Percentiles rank a stretch among this genome's conserved stretches.
These are phyloP conservation scores for Hypoxylon sp. DNA, from an alignment of 2,329 filamentous ascomycete genomes.

Conservation along the genomic window DNA sequence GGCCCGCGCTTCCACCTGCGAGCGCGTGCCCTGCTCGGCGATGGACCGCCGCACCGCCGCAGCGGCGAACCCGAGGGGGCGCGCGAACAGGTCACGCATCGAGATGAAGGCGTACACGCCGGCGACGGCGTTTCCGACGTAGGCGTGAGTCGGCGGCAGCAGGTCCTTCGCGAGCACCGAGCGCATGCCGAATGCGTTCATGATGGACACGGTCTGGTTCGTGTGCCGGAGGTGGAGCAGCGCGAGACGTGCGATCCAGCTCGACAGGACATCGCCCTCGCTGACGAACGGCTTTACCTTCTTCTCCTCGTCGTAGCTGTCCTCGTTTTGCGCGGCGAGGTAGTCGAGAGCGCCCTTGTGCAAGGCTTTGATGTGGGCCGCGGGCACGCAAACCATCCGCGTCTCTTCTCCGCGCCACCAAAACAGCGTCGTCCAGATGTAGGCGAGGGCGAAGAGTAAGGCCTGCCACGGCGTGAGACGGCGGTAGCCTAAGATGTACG, in stretches of 20 bases:
- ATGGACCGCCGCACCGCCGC: conserved; percentile 50
- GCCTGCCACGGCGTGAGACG: conserved; percentile 47
- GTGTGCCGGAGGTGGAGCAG: conserved; percentile 39
- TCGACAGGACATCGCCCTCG: conserved; percentile 59
- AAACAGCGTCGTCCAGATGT: conserved; percentile 51
- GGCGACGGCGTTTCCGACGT: conserved; percentile 40
- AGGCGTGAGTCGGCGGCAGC: conserved; percentile 45
- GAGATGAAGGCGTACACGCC: conserved; percentile 41
- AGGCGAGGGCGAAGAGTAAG: conserved; percentile 51
- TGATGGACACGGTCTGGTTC: conserved; percentile 50
- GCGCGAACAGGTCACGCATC: conserved; percentile 40
- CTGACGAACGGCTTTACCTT: conserved; percentile 54
- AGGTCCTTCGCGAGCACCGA: conserved; percentile 47
- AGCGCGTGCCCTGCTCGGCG: conserved; percentile 51
- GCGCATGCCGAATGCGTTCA: conserved; percentile 56
- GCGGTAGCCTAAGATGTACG: conserved; percentile 44
- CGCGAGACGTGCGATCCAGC: conserved; percentile 54
- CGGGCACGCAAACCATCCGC: conserved; percentile 56
- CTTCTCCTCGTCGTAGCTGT: conserved; percentile 24
- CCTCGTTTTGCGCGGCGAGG: conserved; percentile 17
- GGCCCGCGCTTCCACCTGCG: conserved; percentile 38
- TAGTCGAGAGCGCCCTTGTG: conserved; percentile 51
- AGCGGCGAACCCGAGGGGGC: conserved; percentile 35
- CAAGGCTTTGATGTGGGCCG: conserved; percentile 46
- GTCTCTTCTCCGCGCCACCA: conserved; percentile 49